These are phyloP conservation scores for Paxillus rubicundulus DNA, from an alignment of 768 basidiomycete species.

Conservation along the genomic window DNA sequence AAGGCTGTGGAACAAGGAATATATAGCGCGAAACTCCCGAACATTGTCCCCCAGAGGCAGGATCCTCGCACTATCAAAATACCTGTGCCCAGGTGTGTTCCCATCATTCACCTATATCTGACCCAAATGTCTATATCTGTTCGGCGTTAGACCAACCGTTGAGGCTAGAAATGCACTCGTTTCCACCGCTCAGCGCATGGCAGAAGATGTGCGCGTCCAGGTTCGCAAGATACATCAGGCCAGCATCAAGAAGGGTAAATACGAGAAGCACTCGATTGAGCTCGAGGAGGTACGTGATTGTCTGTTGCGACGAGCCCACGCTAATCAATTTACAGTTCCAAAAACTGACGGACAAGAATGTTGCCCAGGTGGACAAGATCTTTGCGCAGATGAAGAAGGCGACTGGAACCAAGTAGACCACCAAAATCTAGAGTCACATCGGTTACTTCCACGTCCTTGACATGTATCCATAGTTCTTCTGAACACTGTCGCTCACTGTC, in stretches of 20 bases:
- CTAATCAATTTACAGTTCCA: conserved; percentile 55
- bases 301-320: background rate
- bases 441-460: conserved; percentile 12
- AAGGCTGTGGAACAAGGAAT: conserved; percentile 75
- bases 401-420: conserved; percentile 31
- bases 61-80: conserved; percentile 74
- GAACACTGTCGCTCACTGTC: no score
- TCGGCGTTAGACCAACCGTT: conserved; percentile 61
- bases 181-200: conserved; percentile 54
- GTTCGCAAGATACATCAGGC: conserved; percentile 69
- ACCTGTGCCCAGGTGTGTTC: conserved; percentile 71
- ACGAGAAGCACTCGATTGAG: conserved; percentile 65
- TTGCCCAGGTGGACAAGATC: conserved; percentile 66
- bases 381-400: conserved; percentile 62
- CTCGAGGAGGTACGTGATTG: conserved; percentile 59
- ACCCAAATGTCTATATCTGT: background rate
- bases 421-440: conserved; percentile 9
- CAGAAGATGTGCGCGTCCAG: conserved; percentile 74
- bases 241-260: conserved; percentile 67
- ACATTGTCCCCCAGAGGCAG: conserved; percentile 66
- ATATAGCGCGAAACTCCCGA: conserved; percentile 72
- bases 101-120: background rate
- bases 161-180: conserved; percentile 62
- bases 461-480: background rate
- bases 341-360: conserved; percentile 60